Evolutionary conservation across 2,329 filamentous ascomycete species (phyloP), one percentile per base, ranked within the genome.

Genomic region (Nothomitra cinnamomea): DNA sequence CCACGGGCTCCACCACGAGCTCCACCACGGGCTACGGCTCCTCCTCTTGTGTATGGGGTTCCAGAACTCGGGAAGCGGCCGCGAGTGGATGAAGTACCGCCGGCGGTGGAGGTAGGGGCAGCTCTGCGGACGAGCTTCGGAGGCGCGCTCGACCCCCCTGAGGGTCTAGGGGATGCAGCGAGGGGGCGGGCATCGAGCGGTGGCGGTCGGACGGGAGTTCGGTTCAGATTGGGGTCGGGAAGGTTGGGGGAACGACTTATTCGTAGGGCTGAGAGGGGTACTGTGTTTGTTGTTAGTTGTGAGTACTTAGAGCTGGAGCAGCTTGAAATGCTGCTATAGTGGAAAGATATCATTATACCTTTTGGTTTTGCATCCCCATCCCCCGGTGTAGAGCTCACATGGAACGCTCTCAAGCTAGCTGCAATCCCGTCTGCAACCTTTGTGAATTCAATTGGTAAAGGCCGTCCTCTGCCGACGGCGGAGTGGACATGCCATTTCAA

Each of bases 401-500:
- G 55, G 24, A 56, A 56, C 22, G 52, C 43, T n/a, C 55, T 38
- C 15, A 56, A 42, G 32, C 53, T 55, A n/a, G 52, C 36, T 22
- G 53, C 53, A 19, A 55, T 56, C 17, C 53, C 53, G 28, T 56
- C 55, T 28, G 55, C 47, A 2, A 56, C 36, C 40, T 42, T 56
- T 6, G 45, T 24, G 22, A 55, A 19, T 15, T 56, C 55, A 7
- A 22, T 22, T 40, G 13, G 8, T 7, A 56, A 28, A 45, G 48
- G 53, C 36, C 55, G 54, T 5, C 54, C 56, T 43, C 51, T 36
- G 22, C 56, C 51, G 7, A 58, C 35, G 24, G 51, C 54, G 8
- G 56, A 52, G 43, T 56, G 22, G 25, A 45, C 52, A 17, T 56
- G 56, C 56, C 56, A 58, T 51, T 57, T 56, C 45, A 49, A 19